Evolutionary conservation across 176 grass and related monocot genomes (phyloP).

Genomic region (Carex scoparia): DNA sequence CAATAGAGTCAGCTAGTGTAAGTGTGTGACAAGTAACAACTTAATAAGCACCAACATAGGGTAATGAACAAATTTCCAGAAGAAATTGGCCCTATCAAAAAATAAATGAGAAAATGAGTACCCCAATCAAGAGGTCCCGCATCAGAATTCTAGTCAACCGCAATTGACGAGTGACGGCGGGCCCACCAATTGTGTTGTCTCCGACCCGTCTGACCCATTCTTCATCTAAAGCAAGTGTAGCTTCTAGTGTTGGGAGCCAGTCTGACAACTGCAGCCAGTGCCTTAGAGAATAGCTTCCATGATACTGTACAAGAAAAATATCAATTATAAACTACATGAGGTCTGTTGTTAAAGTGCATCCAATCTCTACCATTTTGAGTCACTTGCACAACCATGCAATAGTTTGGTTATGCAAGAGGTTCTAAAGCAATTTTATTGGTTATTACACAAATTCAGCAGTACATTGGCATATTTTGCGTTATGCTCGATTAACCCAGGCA

Average conservation of each 20-base stretch:
- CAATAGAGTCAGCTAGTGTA: neutral
- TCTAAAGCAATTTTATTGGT: neutral
- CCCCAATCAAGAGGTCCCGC: constrained; percentile 97
- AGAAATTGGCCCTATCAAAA: constrained; percentile 1
- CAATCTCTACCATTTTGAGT: constrained; percentile 6
- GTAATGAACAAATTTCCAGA: neutral
- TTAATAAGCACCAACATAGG: neutral
- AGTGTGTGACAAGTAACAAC: neutral
- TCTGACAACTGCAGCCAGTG: constrained; percentile 91
- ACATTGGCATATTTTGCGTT: neutral
- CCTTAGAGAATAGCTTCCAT: constrained; percentile 80
- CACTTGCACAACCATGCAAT: neutral
- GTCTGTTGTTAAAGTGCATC: neutral
- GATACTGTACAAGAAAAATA: constrained; percentile 51
- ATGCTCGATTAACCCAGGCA: neutral
- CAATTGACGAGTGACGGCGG: constrained; percentile 70
- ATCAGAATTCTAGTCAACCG: constrained; percentile 89
- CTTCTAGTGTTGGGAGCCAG: constrained; percentile 89
- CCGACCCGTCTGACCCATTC: constrained; percentile 80
- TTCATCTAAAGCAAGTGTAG: constrained; percentile 73
- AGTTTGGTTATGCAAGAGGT: neutral
- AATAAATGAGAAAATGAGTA: constrained; percentile 32
- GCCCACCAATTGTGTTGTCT: constrained; percentile 75
- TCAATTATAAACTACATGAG: neutral
- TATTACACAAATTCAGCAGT: constrained; percentile 7